These are phyloP conservation scores for Kwoniella shandongensis DNA, from an alignment of 768 basidiomycete species.

Conservation along the genomic window DNA sequence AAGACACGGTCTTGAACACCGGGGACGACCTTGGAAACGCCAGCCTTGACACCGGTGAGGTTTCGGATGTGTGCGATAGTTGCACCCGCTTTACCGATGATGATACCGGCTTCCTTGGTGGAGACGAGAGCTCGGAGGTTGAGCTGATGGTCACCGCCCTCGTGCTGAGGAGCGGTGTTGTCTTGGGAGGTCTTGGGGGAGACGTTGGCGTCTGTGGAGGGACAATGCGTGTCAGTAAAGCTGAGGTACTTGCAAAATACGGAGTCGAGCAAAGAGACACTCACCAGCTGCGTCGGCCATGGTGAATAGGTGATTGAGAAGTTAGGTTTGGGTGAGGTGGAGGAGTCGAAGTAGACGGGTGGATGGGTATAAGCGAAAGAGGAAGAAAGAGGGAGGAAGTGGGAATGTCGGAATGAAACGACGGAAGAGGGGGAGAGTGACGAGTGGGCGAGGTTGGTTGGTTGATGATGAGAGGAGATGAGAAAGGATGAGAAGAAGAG, in stretches of 20 bases:
- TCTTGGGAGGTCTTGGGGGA: constrained; percentile 42
- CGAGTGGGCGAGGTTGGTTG: constrained; percentile 9
- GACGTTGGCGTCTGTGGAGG: constrained; percentile 28
- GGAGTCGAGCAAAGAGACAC: constrained; percentile 7
- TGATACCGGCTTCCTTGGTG: constrained; percentile 70
- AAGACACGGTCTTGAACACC: constrained; percentile 98
- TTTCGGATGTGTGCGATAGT: constrained; percentile 96
- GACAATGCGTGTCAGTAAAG: background rate
- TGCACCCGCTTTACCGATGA: constrained; percentile 77
- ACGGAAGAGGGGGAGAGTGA: constrained; percentile 10
- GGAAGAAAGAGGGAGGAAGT: constrained; percentile 5
- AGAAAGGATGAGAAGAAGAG: constrained; percentile 11
- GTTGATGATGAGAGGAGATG: constrained; percentile 10
- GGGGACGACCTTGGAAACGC: constrained; percentile 96
- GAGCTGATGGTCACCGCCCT: constrained; percentile 53
- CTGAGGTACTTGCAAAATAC: background rate
- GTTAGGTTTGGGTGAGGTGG: constrained; percentile 2
- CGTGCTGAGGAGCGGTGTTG: constrained; percentile 21
- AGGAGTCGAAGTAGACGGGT: constrained; percentile 2
- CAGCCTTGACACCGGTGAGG: constrained; percentile 94
- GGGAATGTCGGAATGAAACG: constrained; percentile 9
- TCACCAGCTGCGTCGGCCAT: constrained; percentile 31
- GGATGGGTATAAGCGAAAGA: constrained; percentile 4
- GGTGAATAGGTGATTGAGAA: constrained; percentile 13
- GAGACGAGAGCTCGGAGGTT: constrained; percentile 92